phyloP scores from a whole-genome alignment of 139 green algal species.

The Coelastrella sp. region DNA sequence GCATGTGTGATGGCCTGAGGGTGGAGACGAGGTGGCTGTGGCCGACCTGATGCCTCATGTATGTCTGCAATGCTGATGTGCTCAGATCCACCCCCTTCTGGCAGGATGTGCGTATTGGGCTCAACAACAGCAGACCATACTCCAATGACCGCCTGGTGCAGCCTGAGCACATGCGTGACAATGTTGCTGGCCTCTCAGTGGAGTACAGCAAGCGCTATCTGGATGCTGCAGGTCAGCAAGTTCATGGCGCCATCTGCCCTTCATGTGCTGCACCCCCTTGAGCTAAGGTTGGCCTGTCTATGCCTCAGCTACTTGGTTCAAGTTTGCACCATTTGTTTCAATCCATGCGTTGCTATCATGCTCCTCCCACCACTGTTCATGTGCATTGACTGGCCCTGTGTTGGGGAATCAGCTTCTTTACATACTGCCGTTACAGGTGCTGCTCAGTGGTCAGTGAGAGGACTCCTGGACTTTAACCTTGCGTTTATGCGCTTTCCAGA shows the following conservation, averaged over 20 bases:
- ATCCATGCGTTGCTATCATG: too few relatives aligned
- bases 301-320: too few relatives aligned
- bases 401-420: neutral
- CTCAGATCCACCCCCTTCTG: conserved; percentile 38
- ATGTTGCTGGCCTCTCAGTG: conserved; percentile 29
- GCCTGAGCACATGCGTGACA: conserved; percentile 22
- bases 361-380: too few relatives aligned
- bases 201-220: conserved; percentile 27
- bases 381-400: neutral
- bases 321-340: too few relatives aligned
- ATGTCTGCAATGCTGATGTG: neutral
- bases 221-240: neutral
- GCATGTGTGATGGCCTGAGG: neutral
- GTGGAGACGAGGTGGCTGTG: neutral
- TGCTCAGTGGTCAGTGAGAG: conserved; percentile 41
- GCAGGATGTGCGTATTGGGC: conserved; percentile 53
- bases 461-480: conserved; percentile 68
- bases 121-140: neutral
- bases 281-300: too few relatives aligned
- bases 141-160: neutral
- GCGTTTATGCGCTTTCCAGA: conserved; percentile 34
- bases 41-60: neutral
- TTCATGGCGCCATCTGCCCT: too few relatives aligned
- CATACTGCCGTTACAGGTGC: neutral
- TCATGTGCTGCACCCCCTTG: too few relatives aligned